Percentiles rank a stretch among this genome's conserved stretches.
Evolutionary conservation across 352 stramenopile species (phyloP).

Genomic region (Elongisporangium prolatum): DNA sequence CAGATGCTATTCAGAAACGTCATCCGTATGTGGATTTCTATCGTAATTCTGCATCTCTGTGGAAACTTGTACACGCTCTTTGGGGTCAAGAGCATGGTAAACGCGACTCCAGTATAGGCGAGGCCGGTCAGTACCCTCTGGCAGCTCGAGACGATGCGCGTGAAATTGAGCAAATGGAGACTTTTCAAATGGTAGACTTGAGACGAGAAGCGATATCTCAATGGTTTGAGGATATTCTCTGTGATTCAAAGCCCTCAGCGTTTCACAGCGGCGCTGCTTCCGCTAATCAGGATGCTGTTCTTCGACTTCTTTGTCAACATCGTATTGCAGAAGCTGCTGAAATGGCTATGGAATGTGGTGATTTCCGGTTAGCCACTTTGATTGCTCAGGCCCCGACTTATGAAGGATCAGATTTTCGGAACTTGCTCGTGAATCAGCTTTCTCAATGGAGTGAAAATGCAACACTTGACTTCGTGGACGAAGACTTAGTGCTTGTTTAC

Average conservation of each 20-base stretch:
- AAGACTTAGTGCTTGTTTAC: conserved; percentile 58
- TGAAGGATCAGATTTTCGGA: conserved; percentile 43
- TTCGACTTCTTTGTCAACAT: conserved; percentile 49
- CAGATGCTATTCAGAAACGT: conserved; percentile 18
- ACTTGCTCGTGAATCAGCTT: conserved; percentile 49
- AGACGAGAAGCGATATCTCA: conserved; percentile 67
- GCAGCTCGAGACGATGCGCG: conserved; percentile 54
- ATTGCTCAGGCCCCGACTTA: conserved; percentile 53
- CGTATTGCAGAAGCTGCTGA: conserved; percentile 52
- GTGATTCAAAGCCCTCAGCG: conserved; percentile 11
- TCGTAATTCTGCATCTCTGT: conserved; percentile 31
- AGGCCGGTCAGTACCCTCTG: conserved; percentile 20
- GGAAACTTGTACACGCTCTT: conserved; percentile 67
- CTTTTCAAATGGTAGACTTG: conserved; percentile 61
- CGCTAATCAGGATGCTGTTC: conserved; percentile 24
- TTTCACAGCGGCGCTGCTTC: neutral
- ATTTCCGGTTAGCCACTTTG: conserved; percentile 64
- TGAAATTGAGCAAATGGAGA: conserved; percentile 61
- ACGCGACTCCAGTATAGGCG: neutral
- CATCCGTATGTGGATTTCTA: conserved; percentile 14
- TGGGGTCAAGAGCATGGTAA: conserved; percentile 69
- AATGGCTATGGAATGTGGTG: conserved; percentile 49
- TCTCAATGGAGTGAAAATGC: conserved; percentile 48
- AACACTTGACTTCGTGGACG: conserved; percentile 53
- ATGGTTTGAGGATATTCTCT: conserved; percentile 64